Percentiles rank a stretch among this genome's conserved stretches.
Conservation (phyloP, 768 basidiomycete species). For the Tephrocybe sp. region DNA sequence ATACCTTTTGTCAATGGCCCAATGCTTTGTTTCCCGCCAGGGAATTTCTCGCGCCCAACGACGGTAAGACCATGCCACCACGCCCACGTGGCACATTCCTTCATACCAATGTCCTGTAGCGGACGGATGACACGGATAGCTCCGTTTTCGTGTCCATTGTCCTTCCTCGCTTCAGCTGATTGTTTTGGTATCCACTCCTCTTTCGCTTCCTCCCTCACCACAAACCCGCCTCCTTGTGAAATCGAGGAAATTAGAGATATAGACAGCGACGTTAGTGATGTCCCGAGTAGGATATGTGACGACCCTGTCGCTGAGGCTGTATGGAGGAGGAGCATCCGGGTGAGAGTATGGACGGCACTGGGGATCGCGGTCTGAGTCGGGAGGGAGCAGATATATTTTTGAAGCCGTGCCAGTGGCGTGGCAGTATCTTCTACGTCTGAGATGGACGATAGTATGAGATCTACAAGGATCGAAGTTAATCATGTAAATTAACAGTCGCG, state of each 20-base stretch:
- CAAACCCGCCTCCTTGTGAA: constrained; percentile 75
- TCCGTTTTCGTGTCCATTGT: constrained; percentile 10
- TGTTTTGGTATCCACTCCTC: constrained; percentile 62
- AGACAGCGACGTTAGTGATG: constrained; percentile 76
- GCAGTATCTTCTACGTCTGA: constrained; percentile 11
- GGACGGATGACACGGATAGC: constrained; percentile 62
- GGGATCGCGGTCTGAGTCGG: constrained; percentile 75
- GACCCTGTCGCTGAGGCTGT: constrained; percentile 56
- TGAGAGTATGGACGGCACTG: constrained; percentile 56
- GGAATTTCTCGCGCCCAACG: constrained; percentile 46
- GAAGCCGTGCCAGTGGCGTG: constrained; percentile 33
- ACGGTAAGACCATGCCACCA: constrained; percentile 68
- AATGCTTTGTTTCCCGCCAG: constrained; percentile 58
- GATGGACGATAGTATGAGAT: constrained; percentile 28
- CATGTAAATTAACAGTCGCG: background rate
- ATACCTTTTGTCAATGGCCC: constrained; percentile 70
- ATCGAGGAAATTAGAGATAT: constrained; percentile 73
- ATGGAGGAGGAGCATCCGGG: constrained; percentile 69
- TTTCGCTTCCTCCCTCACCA: constrained; percentile 63
- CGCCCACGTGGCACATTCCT: constrained; percentile 76
- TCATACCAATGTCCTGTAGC: constrained; percentile 70
- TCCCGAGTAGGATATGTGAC: constrained; percentile 81
- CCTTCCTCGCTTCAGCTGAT: constrained; percentile 8
- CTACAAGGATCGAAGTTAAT: constrained; percentile 18
- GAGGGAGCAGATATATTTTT: constrained; percentile 58